These are phyloP conservation scores for Schizophyllum commune DNA, from an alignment of 1,284 basidiomycete species.

Conservation along the genomic window DNA sequence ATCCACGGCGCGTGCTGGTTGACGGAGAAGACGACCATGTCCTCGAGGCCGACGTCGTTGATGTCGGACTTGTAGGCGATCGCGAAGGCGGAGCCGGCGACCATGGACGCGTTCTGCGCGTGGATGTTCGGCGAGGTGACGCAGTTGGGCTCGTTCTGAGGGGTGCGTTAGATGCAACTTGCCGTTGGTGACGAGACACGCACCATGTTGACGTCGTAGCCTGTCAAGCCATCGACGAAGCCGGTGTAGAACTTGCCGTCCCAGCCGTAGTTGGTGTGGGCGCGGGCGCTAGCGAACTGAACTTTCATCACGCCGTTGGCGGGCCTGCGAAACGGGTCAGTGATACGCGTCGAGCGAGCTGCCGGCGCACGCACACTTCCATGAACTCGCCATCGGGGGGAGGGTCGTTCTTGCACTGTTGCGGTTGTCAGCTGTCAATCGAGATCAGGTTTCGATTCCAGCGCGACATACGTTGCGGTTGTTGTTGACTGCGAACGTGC, in stretches of 20 bases:
- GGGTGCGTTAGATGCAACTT: background rate
- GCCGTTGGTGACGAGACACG: background rate
- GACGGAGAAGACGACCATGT: slow-evolving; percentile 25
- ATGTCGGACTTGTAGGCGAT: slow-evolving; percentile 36
- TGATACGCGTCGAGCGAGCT: background rate
- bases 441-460: background rate
- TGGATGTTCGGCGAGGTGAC: slow-evolving; percentile 18
- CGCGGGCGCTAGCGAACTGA: background rate
- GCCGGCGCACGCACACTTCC: background rate
- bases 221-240: background rate
- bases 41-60: slow-evolving; percentile 19
- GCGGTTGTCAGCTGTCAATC: background rate
- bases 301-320: background rate
- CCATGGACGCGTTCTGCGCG: slow-evolving; percentile 36
- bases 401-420: background rate
- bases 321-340: background rate
- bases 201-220: background rate
- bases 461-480: background rate
- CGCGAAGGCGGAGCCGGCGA: slow-evolving; percentile 36
- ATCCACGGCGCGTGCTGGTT: slow-evolving; percentile 37
- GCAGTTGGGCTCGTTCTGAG: background rate
- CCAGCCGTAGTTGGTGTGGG: background rate
- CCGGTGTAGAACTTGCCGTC: background rate
- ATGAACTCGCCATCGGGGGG: background rate
- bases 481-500: background rate